Conservation (phyloP, 257 asterid genomes). For the Cinchona pubescens region DNA sequence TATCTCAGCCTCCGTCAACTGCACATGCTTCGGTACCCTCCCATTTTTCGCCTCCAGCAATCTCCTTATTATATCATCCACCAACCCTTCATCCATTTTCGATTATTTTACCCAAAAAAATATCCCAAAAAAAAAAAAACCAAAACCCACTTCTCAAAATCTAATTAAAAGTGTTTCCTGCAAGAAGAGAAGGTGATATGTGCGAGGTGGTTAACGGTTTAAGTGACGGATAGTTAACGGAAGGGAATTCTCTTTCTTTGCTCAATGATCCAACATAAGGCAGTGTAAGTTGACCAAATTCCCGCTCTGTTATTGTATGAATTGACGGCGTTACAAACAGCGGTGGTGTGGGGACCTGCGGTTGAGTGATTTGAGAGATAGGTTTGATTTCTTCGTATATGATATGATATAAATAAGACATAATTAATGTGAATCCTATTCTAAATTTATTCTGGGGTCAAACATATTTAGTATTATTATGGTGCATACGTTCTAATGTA, state of each 20-base stretch:
- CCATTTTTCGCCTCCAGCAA: constrained; percentile 28
- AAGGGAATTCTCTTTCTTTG: not conserved
- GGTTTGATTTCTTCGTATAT: too few relatives aligned
- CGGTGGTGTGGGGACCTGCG: not conserved
- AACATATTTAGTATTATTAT: too few relatives aligned
- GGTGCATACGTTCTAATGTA: too few relatives aligned
- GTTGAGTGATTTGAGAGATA: not conserved
- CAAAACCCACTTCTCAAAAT: constrained; percentile 6
- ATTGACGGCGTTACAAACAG: constrained; percentile 21
- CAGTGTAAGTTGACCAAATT: too few relatives aligned
- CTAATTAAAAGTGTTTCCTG: not conserved
- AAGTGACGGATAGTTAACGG: constrained; percentile 12
- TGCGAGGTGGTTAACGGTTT: not conserved
- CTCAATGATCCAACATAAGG: too few relatives aligned
- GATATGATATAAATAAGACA: too few relatives aligned
- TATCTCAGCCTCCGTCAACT: constrained; percentile 31
- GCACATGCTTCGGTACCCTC: constrained; percentile 33
- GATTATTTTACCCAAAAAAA: not conserved
- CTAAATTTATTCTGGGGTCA: too few relatives aligned
- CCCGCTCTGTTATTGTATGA: constrained; percentile 14
- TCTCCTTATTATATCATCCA: constrained; percentile 29
- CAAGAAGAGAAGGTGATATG: not conserved
- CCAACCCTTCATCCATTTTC: constrained; percentile 34
- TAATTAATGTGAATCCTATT: too few relatives aligned
- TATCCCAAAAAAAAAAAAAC: not conserved